Conservation (phyloP, 139 green algal species). For the Chara braunii region DNA sequence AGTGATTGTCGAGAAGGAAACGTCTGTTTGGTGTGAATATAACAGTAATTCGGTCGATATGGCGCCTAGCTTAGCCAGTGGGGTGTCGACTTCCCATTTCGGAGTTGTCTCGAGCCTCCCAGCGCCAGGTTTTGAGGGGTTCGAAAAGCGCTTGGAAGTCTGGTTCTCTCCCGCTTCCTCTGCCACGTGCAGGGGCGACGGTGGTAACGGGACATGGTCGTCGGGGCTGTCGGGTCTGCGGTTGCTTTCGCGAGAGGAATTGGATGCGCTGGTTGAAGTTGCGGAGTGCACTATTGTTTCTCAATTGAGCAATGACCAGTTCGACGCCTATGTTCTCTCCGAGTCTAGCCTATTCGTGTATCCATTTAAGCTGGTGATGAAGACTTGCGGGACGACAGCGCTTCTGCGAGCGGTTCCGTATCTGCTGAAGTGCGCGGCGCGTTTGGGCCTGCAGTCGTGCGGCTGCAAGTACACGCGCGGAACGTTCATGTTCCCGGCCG, state of each 20-base stretch:
- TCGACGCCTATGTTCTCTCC: constrained; percentile 95
- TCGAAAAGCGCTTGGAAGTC: constrained; percentile 41
- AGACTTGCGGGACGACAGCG: constrained; percentile 95
- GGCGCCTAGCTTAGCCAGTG: not conserved
- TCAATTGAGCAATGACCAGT: constrained; percentile 53
- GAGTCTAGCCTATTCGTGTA: constrained; percentile 96
- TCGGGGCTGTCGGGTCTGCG: constrained; percentile 40
- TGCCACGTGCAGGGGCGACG: not conserved
- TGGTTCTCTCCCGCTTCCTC: constrained; percentile 13
- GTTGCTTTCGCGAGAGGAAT: constrained; percentile 4
- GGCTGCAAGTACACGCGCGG: constrained; percentile 81
- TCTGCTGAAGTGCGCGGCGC: constrained; percentile 64
- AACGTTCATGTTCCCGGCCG: constrained; percentile 87
- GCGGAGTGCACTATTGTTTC: constrained; percentile 92
- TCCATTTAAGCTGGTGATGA: constrained; percentile 79
- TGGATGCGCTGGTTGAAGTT: constrained; percentile 45
- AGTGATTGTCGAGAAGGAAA: not conserved
- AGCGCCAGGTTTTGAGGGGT: constrained; percentile 37
- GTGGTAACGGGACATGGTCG: no score
- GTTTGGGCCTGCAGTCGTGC: constrained; percentile 50
- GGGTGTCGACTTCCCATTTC: not conserved
- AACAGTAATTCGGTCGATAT: not conserved
- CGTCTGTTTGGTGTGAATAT: not conserved
- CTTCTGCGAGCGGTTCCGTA: constrained; percentile 61
- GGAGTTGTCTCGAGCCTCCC: constrained; percentile 3